Evolutionary conservation across 805 yeast genomes (phyloP), one percentile per base, ranked within the genome.

Genomic region (Kodamaea laetipori): DNA sequence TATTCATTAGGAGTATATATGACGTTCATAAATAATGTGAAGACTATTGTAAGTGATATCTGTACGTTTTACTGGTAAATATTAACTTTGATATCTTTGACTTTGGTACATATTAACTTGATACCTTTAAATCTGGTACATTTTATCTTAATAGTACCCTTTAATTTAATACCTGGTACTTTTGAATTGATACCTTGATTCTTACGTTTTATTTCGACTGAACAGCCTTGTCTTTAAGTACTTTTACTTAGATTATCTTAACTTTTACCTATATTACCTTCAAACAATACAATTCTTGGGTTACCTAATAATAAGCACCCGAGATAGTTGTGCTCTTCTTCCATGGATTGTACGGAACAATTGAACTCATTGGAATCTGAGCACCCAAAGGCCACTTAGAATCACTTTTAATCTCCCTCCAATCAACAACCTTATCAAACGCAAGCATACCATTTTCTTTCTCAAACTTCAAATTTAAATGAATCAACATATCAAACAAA

Each of bases 301-400:
- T 10, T 26, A 7, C 13, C n/a, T 30, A 30, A 15, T 13, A 30
- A 16, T 30, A 30, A 6, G 34, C 15, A 30, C 19, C 17, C 3
- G 34, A 30, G 15, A 17, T 17, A 30, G 5, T 35, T 21, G 38
- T 12, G 3, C 17, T 6, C 12, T 21, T 23, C 15, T 10, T 23
- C 7, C 28, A 21, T 3, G 38, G 38, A n/a, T n/a, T 24, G 11
- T 35, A 70, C 4, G 59, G 49, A 2, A 46, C 49, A 4, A 68
- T 50, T 3, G 52, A 52, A 12, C 62, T 54, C 3, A 60, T 58
- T 1, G 75, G 75, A 8, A 71, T 66, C 34, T 56, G 58, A 7
- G 59, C 46, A 0, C 75, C 75, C 27, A 66, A 38, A 1, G 76
- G 76, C 75, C 75, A 71, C 48, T 66, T 69, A n/a, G 66, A 59